Conservation (phyloP, 495 filamentous ascomycete genomes). For the Aspergillus hancockii region DNA sequence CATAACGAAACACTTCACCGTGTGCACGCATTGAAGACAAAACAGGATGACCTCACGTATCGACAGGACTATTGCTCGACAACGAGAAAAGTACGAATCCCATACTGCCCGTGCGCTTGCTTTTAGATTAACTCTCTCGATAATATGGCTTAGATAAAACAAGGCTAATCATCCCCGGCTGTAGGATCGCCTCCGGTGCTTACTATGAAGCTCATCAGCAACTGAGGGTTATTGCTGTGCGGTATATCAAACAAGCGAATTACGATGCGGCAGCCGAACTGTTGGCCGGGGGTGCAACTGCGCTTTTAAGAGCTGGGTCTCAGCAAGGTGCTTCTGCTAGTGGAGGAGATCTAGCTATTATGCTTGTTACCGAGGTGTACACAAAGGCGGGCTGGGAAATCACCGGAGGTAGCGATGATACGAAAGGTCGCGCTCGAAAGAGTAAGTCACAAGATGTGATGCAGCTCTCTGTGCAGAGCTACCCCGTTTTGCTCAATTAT, state of each 20-base stretch:
- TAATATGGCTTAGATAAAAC: not conserved
- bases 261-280: slow-evolving; percentile 84
- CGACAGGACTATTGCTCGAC: slow-evolving; percentile 71
- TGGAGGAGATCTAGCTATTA: slow-evolving; percentile 84
- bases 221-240: slow-evolving; percentile 86
- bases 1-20: too few species aligned
- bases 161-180: slow-evolving; percentile 16
- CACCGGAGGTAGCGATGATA: slow-evolving; percentile 54
- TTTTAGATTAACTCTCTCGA: not conserved
- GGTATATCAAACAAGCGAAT: slow-evolving; percentile 84
- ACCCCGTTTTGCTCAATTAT: not conserved
- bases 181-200: slow-evolving; percentile 85
- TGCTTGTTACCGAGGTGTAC: slow-evolving; percentile 85
- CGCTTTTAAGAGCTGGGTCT: slow-evolving; percentile 78
- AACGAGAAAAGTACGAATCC: slow-evolving; percentile 62
- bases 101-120: not conserved
- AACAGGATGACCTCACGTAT: slow-evolving; percentile 61
- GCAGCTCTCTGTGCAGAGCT: not conserved
- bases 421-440: slow-evolving; percentile 41
- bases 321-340: slow-evolving; percentile 74
- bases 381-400: slow-evolving; percentile 77
- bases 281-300: slow-evolving; percentile 77
- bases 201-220: slow-evolving; percentile 99
- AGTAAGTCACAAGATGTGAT: slow-evolving; percentile 33
- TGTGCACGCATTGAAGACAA: not conserved